These are phyloP conservation scores for Pisolithus tinctorius DNA, from an alignment of 768 basidiomycete species.

Conservation along the genomic window DNA sequence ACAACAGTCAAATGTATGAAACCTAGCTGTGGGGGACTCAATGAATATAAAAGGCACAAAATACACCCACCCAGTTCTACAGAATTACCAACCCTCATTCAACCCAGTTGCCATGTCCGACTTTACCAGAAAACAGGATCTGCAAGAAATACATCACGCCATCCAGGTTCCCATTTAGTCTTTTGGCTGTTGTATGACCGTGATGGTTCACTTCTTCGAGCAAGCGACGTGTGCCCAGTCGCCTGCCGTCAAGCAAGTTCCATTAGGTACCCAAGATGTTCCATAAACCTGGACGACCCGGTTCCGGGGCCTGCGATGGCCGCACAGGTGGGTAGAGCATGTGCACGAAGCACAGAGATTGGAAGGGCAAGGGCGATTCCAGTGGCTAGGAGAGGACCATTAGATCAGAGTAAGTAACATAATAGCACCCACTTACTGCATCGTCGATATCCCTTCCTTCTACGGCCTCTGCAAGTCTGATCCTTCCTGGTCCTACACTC, in stretches of 20 bases:
- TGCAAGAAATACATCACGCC: slow-evolving; percentile 49
- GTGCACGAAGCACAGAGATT: slow-evolving; percentile 60
- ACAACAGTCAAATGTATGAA: too few relatives aligned
- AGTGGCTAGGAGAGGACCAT: not conserved
- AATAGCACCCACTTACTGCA: not conserved
- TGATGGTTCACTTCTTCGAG: not conserved
- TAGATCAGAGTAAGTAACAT: slow-evolving; percentile 26
- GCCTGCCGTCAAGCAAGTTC: slow-evolving; percentile 18
- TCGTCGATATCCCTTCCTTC: not conserved
- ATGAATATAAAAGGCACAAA: not conserved
- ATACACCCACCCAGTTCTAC: slow-evolving; percentile 68
- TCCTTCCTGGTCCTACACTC: slow-evolving; percentile 14
- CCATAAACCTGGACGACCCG: slow-evolving; percentile 84
- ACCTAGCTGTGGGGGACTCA: too few relatives aligned
- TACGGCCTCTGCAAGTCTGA: not conserved
- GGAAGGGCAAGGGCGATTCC: slow-evolving; percentile 36
- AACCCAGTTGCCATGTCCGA: slow-evolving; percentile 83
- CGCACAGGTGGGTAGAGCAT: slow-evolving; percentile 65
- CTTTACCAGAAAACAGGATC: slow-evolving; percentile 71
- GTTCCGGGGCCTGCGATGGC: slow-evolving; percentile 79
- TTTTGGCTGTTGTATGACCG: not conserved
- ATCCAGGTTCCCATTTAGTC: not conserved
- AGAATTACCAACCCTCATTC: slow-evolving; percentile 79
- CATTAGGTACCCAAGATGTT: slow-evolving; percentile 44
- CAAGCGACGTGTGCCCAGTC: slow-evolving; percentile 3